Evolutionary conservation across 2,329 filamentous ascomycete species (phyloP).

Genomic region (Emergomyces pasteurianus): DNA sequence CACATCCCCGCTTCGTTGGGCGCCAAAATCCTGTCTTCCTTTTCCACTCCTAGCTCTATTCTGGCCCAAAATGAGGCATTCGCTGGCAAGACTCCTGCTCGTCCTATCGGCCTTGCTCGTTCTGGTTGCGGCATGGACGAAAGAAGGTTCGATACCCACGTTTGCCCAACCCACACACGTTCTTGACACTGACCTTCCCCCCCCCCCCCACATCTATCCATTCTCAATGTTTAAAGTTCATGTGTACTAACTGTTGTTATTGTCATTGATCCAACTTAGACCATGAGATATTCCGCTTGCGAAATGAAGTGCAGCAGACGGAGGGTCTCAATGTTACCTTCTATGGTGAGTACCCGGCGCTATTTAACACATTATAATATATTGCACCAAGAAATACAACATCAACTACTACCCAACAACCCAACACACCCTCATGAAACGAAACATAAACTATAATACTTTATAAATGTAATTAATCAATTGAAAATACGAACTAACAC

Average conservation of each 20-base stretch:
- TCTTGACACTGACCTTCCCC: background rate
- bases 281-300: conserved; percentile 93
- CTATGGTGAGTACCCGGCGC: conserved; percentile 46
- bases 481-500: background rate
- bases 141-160: conserved; percentile 53
- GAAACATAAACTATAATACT: background rate
- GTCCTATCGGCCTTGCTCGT: conserved; percentile 58
- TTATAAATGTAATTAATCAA: background rate
- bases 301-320: conserved; percentile 66
- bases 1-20: conserved; percentile 1
- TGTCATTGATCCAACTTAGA: conserved; percentile 41
- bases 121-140: conserved; percentile 66
- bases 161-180: background rate
- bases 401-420: background rate
- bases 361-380: background rate
- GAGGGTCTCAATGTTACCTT: conserved; percentile 77
- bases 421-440: background rate
- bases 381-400: background rate
- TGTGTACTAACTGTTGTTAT: conserved; percentile 2
- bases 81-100: conserved; percentile 46
- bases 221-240: background rate
- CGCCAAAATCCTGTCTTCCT: background rate
- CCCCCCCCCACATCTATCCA: background rate
- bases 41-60: background rate
- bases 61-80: conserved; percentile 54